These are phyloP conservation scores for Calonectria hongkongensis DNA, from an alignment of 2,329 filamentous ascomycete species.

Conservation along the genomic window DNA sequence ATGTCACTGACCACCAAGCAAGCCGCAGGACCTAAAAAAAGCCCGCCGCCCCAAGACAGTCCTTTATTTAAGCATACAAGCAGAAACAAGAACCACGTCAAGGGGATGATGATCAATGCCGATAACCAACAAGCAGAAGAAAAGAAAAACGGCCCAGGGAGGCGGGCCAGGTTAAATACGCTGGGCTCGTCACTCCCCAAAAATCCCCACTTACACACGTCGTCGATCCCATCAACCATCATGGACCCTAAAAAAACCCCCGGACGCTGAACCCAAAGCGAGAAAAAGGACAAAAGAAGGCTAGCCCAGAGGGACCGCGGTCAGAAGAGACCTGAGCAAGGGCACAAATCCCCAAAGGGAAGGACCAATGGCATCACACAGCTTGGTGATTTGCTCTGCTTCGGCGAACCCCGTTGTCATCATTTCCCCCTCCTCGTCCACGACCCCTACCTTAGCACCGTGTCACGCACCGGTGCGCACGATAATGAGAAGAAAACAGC, in stretches of 20 bases:
- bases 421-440: constrained; percentile 3
- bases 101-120: constrained; percentile 24
- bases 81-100: neutral
- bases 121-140: neutral
- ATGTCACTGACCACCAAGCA: neutral
- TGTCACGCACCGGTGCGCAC: constrained; percentile 4
- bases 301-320: constrained; percentile 2
- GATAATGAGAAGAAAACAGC: neutral
- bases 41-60: constrained; percentile 15
- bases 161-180: constrained; percentile 19
- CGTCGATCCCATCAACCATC: constrained; percentile 44
- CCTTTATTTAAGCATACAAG: constrained; percentile 22
- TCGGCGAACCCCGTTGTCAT: constrained; percentile 30
- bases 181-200: neutral
- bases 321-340: constrained; percentile 7
- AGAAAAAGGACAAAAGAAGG: neutral
- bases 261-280: constrained; percentile 14
- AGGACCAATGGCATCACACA: constrained; percentile 8
- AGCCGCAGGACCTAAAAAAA: constrained; percentile 20
- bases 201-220: constrained; percentile 46
- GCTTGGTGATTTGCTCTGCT: constrained; percentile 6
- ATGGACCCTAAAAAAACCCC: neutral
- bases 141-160: neutral
- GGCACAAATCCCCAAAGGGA: constrained; percentile 3
- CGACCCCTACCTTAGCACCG: neutral